Percentiles rank a stretch among this genome's conserved stretches.
Conservation (phyloP, 441 rosid genomes). For the Croton setiger region DNA sequence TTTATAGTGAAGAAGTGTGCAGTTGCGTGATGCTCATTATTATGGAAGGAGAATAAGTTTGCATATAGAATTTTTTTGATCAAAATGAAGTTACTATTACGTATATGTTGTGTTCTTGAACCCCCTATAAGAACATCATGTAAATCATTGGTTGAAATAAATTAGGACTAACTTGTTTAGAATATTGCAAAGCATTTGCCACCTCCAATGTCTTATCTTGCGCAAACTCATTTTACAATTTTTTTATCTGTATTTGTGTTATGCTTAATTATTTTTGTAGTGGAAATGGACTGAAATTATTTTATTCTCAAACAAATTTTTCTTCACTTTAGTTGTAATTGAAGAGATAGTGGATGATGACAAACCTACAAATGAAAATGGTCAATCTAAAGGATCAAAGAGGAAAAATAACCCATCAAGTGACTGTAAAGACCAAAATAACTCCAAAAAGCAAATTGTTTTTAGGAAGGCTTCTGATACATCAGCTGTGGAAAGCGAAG, state of each 20-base stretch:
- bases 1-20: not conserved
- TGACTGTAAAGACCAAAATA: slow-evolving; percentile 30
- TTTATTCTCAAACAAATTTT: not conserved
- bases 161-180: not conserved
- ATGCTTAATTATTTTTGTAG: not conserved
- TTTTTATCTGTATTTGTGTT: too few relatives aligned
- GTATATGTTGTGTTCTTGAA: not conserved
- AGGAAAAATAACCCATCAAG: slow-evolving; percentile 30
- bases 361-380: slow-evolving; percentile 38
- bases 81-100: not conserved
- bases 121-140: not conserved
- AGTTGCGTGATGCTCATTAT: not conserved
- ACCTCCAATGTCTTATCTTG: too few relatives aligned
- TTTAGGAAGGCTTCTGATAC: slow-evolving; percentile 26
- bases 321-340: slow-evolving; percentile 58
- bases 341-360: slow-evolving; percentile 91
- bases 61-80: not conserved
- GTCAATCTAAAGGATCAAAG: slow-evolving; percentile 37
- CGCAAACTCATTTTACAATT: not conserved
- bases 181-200: too few relatives aligned
- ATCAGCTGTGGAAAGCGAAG: slow-evolving; percentile 69
- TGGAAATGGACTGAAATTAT: not conserved
- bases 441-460: slow-evolving; percentile 36
- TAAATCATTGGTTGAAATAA: not conserved
- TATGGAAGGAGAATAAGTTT: not conserved